Base-by-base conservation (phyloP, 2,329 filamentous ascomycete genomes). In the Claviceps sp. region DNA sequence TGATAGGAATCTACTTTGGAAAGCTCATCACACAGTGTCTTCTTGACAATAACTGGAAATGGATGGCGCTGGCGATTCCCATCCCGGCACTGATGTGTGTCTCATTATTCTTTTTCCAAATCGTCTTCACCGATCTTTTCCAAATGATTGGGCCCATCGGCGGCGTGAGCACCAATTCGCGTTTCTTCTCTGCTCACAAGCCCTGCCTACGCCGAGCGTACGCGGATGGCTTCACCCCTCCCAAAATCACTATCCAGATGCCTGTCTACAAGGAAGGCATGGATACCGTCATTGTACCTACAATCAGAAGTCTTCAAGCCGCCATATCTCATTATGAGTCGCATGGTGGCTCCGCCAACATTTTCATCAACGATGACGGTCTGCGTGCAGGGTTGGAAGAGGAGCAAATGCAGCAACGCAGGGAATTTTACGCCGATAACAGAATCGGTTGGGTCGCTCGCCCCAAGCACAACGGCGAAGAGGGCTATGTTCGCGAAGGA, bases 361-460 rank as follows among this genome's bases (percentile, higher is more conserved):
- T 83, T 54, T 81, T 82, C 57, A 65, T 82, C 61, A 81, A 82
- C 59, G 79, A 83, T 55, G 79, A 83, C 57, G 79, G 79, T 51
- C 75, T 82, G 69, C 77, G 80, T 56, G 61, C 77, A 7, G 59
- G 60, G 7, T 61, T 82, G 22, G 64, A 70, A 14, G 66, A 67
- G 13, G 64, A 70, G 16, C 66, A 73, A 13, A 66, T 68, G 5
- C 61, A 67, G 41, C 62, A 63, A 26, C 66, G 72, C 13, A 66
- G 66, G 7, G 70, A 74, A n/a, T 77, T 74, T 56, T 76, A 75
- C 58, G 62, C 67, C n/a, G 70, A 73, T 50, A 69, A 75, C 57
- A 69, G 67, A 52, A 74, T 75, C 52, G 72, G 72, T 30, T 58
- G 72, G 67, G 71, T 72, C 20, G 67, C 72, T 1, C 67, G 75